These are phyloP conservation scores for Candida tunisiensis DNA, from an alignment of 1,139 yeast genomes.

Conservation along the genomic window DNA sequence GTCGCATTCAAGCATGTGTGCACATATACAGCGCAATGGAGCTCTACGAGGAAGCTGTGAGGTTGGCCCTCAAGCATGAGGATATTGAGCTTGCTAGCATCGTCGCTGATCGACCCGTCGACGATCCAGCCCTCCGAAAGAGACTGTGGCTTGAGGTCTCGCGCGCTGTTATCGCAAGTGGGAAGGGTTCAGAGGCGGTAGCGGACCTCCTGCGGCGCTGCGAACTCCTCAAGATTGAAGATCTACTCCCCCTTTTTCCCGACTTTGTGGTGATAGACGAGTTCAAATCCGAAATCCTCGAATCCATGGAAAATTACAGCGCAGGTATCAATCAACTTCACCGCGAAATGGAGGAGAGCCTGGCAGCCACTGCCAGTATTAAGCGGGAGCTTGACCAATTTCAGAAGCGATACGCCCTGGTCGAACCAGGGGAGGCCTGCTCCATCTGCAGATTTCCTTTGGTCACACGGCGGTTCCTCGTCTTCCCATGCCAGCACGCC, in stretches of 20 bases:
- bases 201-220: slow-evolving; percentile 30
- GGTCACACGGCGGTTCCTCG: slow-evolving; percentile 55
- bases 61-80: slow-evolving; percentile 47
- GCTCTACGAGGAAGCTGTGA: slow-evolving; percentile 67
- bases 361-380: slow-evolving; percentile 44
- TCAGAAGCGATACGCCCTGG: slow-evolving; percentile 31
- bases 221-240: slow-evolving; percentile 55
- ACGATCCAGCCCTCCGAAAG: slow-evolving; percentile 37
- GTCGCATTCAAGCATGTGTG: slow-evolving; percentile 49
- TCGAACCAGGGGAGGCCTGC: slow-evolving; percentile 82
- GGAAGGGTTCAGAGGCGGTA: slow-evolving; percentile 19
- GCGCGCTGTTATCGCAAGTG: slow-evolving; percentile 12
- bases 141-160: slow-evolving; percentile 55
- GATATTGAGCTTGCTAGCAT: slow-evolving; percentile 43
- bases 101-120: slow-evolving; percentile 36
- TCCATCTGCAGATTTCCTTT: slow-evolving; percentile 49
- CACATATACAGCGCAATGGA: slow-evolving; percentile 50
- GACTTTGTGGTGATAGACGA: slow-evolving; percentile 69
- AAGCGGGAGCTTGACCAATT: slow-evolving; percentile 40
- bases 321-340: slow-evolving; percentile 44
- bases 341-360: slow-evolving; percentile 61
- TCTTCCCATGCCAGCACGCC: slow-evolving; percentile 83
- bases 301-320: slow-evolving; percentile 61
- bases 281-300: slow-evolving; percentile 68
- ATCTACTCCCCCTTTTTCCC: slow-evolving; percentile 70